These are phyloP conservation scores for Mayamaea pseudoterrestris DNA, from an alignment of 108 stramenopile genomes.

Conservation along the genomic window DNA sequence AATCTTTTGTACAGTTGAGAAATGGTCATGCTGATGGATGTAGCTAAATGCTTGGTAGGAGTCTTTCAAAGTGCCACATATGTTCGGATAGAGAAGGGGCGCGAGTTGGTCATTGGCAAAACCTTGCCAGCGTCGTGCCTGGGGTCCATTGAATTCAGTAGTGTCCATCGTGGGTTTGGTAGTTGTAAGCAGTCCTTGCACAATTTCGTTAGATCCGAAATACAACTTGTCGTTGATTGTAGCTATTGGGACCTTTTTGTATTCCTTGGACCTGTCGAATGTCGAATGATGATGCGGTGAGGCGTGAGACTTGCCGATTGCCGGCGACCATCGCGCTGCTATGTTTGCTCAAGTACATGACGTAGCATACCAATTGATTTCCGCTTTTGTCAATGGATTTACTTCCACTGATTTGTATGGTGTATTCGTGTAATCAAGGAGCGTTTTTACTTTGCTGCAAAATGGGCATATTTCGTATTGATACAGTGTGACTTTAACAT, in stretches of 20 bases:
- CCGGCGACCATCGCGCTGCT: background rate
- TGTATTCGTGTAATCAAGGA: conserved; percentile 47
- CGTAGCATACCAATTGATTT: conserved; percentile 46
- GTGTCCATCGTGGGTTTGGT: conserved; percentile 16
- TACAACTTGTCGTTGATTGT: conserved; percentile 33
- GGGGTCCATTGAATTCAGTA: conserved; percentile 17
- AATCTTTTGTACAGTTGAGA: conserved; percentile 43
- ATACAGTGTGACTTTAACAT: conserved; percentile 51
- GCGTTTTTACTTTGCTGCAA: conserved; percentile 74
- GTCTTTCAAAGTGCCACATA: conserved; percentile 63
- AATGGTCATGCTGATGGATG: conserved; percentile 47
- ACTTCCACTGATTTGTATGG: conserved; percentile 67
- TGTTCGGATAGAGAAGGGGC: conserved; percentile 81
- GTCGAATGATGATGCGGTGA: background rate
- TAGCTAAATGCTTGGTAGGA: conserved; percentile 75
- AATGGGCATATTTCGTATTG: conserved; percentile 91
- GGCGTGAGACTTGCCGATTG: background rate
- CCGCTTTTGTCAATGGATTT: conserved; percentile 86
- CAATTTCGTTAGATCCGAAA: conserved; percentile 51
- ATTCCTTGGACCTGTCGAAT: conserved; percentile 39
- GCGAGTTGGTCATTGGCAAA: conserved; percentile 82
- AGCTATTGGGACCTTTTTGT: conserved; percentile 85
- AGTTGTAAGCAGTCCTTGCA: conserved; percentile 24
- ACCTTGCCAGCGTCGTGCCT: conserved; percentile 29
- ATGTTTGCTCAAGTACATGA: too few species aligned